Conservation (phyloP, 371 early-diverging fungal species). For the Apophysomyces trapeziformis region DNA sequence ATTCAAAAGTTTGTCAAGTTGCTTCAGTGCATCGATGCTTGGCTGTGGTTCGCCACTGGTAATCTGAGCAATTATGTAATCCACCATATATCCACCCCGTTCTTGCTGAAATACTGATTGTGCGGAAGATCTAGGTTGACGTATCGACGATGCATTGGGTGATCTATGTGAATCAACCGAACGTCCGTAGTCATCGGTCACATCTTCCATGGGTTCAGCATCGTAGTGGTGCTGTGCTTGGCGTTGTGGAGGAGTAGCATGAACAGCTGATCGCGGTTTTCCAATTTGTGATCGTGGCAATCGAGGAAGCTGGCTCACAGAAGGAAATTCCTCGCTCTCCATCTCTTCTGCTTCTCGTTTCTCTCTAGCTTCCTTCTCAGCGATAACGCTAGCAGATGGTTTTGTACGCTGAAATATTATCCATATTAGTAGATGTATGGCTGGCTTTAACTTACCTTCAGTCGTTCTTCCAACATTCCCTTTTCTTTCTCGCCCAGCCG, state of each 20-base stretch:
- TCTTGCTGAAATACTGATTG: conserved; percentile 30
- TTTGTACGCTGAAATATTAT: conserved; percentile 29
- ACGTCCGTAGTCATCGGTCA: conserved; percentile 41
- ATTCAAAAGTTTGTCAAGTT: conserved; percentile 71
- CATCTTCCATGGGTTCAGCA: conserved; percentile 58
- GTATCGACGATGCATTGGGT: conserved; percentile 26
- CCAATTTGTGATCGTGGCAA: conserved; percentile 36
- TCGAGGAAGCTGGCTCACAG: conserved; percentile 35
- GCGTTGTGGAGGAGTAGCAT: conserved; percentile 20
- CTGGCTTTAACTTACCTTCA: conserved; percentile 56
- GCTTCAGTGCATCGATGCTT: conserved; percentile 82
- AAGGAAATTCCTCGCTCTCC: conserved; percentile 47
- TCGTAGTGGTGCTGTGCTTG: conserved; percentile 27
- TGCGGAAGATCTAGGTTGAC: conserved; percentile 28
- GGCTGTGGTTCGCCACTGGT: conserved; percentile 71
- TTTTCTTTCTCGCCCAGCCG: conserved; percentile 81
- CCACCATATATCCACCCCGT: conserved; percentile 55
- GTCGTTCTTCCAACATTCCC: conserved; percentile 75
- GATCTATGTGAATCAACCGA: conserved; percentile 20
- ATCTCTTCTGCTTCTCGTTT: conserved; percentile 42
- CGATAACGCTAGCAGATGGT: conserved; percentile 46
- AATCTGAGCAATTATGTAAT: conserved; percentile 76
- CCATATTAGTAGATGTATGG: neutral
- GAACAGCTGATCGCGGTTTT: conserved; percentile 29
- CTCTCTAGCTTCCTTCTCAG: conserved; percentile 35